Percentiles rank a stretch among this genome's conserved stretches.
phyloP scores from a whole-genome alignment of 192 early-diverging fungal genomes.

The Coemansia biformis region DNA sequence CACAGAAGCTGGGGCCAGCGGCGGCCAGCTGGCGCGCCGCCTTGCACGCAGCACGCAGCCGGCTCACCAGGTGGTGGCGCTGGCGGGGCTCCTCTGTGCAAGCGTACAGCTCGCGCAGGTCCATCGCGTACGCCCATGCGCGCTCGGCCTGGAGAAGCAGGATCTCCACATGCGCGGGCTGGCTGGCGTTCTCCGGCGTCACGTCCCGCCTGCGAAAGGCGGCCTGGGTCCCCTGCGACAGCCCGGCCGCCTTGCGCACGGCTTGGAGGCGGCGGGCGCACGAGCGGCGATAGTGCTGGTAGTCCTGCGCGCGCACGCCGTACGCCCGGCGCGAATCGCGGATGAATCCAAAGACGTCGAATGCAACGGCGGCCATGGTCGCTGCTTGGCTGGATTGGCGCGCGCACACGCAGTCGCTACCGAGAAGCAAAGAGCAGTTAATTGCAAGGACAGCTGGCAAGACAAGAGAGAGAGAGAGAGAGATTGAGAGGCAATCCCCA shows the following conservation, averaged over 20 bases:
- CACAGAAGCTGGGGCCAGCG: conserved; percentile 10
- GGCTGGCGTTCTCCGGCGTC: conserved; percentile 14
- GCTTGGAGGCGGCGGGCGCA: conserved; percentile 35
- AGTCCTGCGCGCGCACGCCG: conserved; percentile 38
- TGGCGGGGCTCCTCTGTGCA: conserved; percentile 48
- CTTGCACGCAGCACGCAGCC: conserved; percentile 31
- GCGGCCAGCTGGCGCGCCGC: conserved; percentile 21
- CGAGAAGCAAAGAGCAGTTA: no score
- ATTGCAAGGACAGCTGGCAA: no score
- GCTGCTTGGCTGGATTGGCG: neutral
- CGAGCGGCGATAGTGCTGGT: conserved; percentile 40
- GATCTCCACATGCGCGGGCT: conserved; percentile 30
- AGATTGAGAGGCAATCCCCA: neutral
- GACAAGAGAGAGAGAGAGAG: neutral
- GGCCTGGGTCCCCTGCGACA: conserved; percentile 27
- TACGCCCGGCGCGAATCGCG: conserved; percentile 34
- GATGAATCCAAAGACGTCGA: conserved; percentile 38
- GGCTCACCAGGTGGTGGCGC: conserved; percentile 36
- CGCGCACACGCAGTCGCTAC: neutral
- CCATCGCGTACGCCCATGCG: conserved; percentile 48
- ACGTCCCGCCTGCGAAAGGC: conserved; percentile 17
- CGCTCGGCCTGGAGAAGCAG: conserved; percentile 42
- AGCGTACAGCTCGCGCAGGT: conserved; percentile 40
- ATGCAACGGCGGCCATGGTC: conserved; percentile 11
- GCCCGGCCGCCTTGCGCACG: conserved; percentile 34